A percentile compares a stretch with the other conserved stretches of the same genome.
These are phyloP conservation scores for Suhomyces sp. DNA, from an alignment of 805 yeast species.

Conservation along the genomic window DNA sequence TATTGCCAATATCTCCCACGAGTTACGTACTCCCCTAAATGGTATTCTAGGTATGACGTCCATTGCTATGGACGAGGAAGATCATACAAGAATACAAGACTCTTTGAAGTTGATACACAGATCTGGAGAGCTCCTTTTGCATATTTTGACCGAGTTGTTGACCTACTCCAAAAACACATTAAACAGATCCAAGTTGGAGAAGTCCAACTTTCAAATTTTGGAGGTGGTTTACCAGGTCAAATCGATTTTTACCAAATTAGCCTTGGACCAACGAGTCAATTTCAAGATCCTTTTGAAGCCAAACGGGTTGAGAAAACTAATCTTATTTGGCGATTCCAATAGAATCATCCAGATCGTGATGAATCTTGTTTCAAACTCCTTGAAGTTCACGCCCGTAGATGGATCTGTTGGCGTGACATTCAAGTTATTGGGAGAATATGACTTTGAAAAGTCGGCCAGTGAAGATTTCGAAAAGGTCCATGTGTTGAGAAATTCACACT, in stretches of 20 bases:
- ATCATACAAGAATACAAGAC: conserved; percentile 62
- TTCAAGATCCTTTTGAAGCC: conserved; percentile 65
- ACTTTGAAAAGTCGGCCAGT: conserved; percentile 40
- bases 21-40: conserved; percentile 90
- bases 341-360: conserved; percentile 87
- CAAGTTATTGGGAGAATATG: conserved; percentile 69
- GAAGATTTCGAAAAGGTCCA: conserved; percentile 46
- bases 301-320: conserved; percentile 54
- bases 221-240: conserved; percentile 84
- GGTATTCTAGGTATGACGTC: conserved; percentile 97
- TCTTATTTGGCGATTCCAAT: conserved; percentile 83
- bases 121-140: conserved; percentile 86
- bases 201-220: conserved; percentile 70
- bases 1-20: conserved; percentile 90
- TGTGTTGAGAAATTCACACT: conserved; percentile 25
- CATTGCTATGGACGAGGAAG: conserved; percentile 85
- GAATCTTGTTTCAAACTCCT: conserved; percentile 86
- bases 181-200: conserved; percentile 78
- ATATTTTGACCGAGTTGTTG: conserved; percentile 83
- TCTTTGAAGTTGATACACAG: conserved; percentile 80
- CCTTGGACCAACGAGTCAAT: conserved; percentile 71
- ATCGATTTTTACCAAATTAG: conserved; percentile 80
- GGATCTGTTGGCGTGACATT: conserved; percentile 72
- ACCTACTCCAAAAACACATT: conserved; percentile 92
- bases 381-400: conserved; percentile 89